Base-by-base conservation (phyloP, 306 rosid species). In the Gastrolobium bilobum region DNA sequence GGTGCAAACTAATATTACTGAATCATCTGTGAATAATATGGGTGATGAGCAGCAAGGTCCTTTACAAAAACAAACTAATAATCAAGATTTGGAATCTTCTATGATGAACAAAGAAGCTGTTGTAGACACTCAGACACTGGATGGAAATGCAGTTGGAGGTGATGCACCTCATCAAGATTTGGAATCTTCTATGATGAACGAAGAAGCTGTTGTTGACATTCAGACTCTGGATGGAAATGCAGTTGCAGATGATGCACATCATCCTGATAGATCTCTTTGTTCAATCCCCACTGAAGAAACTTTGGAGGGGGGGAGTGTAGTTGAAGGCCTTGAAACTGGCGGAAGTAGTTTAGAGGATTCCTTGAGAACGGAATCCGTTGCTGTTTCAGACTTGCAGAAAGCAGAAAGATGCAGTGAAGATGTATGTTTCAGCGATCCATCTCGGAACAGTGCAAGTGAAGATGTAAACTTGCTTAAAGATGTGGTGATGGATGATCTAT, bases 1-100 rank as follows among this genome's bases (percentile, higher is more conserved):
- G 68, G 78, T 85, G 77, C 86, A 79, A 56, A 73, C 76, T 78
- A 84, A 84, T 86, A 52, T 9, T 71, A 39, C 90, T 66, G 87
- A 59, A 54, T 42, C 83, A 34, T 81, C 87, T 83, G 31, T 76
- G 38, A 85, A 77, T 48, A 75, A 44, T 78, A 37, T 46, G 47
- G 43, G 54, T 61, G 81, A 79, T 83, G 83, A 81, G 79, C 79
- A 80, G 61, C 77, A 79, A 66, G 76, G 69, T 34, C 51, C 56
- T 80, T 40, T 68, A 44, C 85, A 63, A 59, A 11, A 71, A 74
- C 60, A 56, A 30, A 48, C 57, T 37, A 48, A 37, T 75, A 68
- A 79, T 72, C 84, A 44, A 33, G 71, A 74, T 34, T 42, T 51
- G 79, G 87, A 65, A 70, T 80, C 77, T 77, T 74, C 76, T 71